Conservation (phyloP, 2,329 filamentous ascomycete genomes). For the Saccharata proteae region DNA sequence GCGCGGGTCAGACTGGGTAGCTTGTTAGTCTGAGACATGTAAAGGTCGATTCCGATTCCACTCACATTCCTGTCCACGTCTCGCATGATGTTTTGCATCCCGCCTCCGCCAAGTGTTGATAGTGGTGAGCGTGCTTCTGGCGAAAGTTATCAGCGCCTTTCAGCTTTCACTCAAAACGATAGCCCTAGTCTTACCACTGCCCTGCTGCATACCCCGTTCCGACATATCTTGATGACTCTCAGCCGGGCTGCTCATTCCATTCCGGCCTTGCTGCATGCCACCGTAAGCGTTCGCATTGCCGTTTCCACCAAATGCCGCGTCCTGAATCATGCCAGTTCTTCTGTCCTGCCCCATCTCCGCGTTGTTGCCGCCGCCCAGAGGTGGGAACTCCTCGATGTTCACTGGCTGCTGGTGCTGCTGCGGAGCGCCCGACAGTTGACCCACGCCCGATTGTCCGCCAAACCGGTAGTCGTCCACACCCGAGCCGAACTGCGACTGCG, state of each 20-base stretch:
- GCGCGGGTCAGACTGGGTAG: slow-evolving; percentile 3
- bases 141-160: too few relatives aligned
- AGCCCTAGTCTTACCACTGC: slow-evolving; percentile 2
- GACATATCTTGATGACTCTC: slow-evolving; percentile 25
- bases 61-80: slow-evolving; percentile 24
- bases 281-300: slow-evolving; percentile 21
- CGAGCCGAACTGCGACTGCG: slow-evolving; percentile 39
- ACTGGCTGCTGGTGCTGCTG: slow-evolving; percentile 41
- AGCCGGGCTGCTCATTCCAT: slow-evolving; percentile 28
- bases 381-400: slow-evolving; percentile 49
- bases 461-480: slow-evolving; percentile 45
- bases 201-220: too few relatives aligned
- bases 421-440: slow-evolving; percentile 35
- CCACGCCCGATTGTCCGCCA: slow-evolving; percentile 42
- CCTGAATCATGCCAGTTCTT: slow-evolving; percentile 39
- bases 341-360: slow-evolving; percentile 40
- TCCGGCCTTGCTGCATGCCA: slow-evolving; percentile 30
- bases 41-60: not conserved
- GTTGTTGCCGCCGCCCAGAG: slow-evolving; percentile 41
- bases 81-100: slow-evolving; percentile 14
- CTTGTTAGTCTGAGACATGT: not conserved
- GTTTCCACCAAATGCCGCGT: slow-evolving; percentile 32
- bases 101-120: not conserved
- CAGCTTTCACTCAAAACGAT: too few relatives aligned
- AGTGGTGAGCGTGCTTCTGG: not conserved